Conservation (phyloP, 2,329 filamentous ascomycete genomes). For the Pseudopithomyces maydicus region DNA sequence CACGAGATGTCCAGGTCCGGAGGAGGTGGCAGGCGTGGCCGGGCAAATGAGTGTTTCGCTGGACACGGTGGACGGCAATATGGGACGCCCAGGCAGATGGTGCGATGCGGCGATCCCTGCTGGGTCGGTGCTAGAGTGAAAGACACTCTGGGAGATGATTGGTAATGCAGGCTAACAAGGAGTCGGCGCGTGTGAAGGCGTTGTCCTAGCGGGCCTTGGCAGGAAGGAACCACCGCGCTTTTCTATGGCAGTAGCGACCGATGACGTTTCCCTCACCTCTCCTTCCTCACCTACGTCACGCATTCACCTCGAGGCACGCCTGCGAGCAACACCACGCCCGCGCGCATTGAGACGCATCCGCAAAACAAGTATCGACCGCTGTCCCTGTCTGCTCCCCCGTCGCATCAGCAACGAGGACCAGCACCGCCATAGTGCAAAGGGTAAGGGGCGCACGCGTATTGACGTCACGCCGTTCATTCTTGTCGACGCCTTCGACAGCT, state of each 20-base stretch:
- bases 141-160: neutral
- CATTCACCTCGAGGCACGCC: conserved; percentile 2
- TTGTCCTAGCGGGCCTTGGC: conserved; percentile 3
- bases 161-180: neutral
- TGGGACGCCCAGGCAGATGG: neutral
- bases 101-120: neutral
- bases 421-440: neutral
- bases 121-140: neutral
- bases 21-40: neutral
- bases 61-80: neutral
- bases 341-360: neutral
- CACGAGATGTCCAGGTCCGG: neutral
- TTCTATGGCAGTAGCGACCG: conserved; percentile 7
- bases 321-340: conserved; percentile 5
- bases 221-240: conserved; percentile 3
- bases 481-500: conserved; percentile 5
- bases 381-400: neutral
- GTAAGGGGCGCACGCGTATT: conserved; percentile 7
- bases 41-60: neutral
- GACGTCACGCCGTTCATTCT: conserved; percentile 5
- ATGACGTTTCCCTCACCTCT: conserved; percentile 9
- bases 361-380: neutral
- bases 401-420: neutral
- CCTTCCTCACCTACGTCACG: conserved; percentile 7
- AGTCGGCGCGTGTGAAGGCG: neutral